Conservation (phyloP, 2,329 filamentous ascomycete species). For the Exserohilum rostratum region DNA sequence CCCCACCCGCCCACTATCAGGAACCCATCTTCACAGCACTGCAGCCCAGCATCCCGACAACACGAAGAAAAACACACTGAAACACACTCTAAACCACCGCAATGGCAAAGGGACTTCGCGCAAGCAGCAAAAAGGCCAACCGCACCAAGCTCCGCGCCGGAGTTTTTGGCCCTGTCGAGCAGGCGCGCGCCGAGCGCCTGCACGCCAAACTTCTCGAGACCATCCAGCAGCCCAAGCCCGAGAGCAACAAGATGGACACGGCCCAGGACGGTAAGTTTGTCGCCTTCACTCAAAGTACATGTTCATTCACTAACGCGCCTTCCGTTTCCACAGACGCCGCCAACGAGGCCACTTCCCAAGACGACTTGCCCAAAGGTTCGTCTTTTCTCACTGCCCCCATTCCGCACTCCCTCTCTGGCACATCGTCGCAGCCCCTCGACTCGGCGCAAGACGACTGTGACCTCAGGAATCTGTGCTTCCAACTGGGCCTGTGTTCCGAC, state of each 20-base stretch:
- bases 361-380: slow-evolving; percentile 41
- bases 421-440: slow-evolving; percentile 14
- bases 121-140: slow-evolving; percentile 82
- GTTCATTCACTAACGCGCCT: slow-evolving; percentile 1
- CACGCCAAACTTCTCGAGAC: slow-evolving; percentile 85
- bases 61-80: neutral
- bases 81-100: slow-evolving; percentile 39
- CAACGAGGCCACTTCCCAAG: slow-evolving; percentile 31
- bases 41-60: neutral
- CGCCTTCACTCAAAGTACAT: neutral
- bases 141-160: slow-evolving; percentile 77
- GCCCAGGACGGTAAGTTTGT: slow-evolving; percentile 47
- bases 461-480: slow-evolving; percentile 45
- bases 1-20: slow-evolving; percentile 14
- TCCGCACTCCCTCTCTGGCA: slow-evolving; percentile 30
- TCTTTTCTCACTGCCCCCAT: slow-evolving; percentile 39
- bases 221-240: slow-evolving; percentile 75
- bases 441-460: slow-evolving; percentile 24
- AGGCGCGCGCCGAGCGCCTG: slow-evolving; percentile 79
- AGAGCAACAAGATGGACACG: slow-evolving; percentile 55
- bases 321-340: slow-evolving; percentile 20
- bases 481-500: slow-evolving; percentile 49
- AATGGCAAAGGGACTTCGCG: slow-evolving; percentile 88
- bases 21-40: neutral
- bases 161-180: slow-evolving; percentile 83